These are phyloP conservation scores for Paraleonurus japonicus DNA, from an alignment of 257 asterid species.

Conservation along the genomic window DNA sequence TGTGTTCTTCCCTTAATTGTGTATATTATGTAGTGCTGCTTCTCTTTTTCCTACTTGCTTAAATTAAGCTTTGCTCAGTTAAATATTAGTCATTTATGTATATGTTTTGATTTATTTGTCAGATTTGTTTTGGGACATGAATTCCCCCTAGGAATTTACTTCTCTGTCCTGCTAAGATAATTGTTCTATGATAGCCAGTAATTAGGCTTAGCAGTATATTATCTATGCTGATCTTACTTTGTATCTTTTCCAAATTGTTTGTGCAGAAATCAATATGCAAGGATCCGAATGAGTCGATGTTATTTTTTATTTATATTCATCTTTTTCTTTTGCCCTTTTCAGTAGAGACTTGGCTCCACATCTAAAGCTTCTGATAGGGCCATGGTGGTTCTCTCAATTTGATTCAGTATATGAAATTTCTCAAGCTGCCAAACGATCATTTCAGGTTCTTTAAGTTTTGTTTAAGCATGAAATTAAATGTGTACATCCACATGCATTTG, in stretches of 20 bases:
- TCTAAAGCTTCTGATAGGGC: conserved; percentile 86
- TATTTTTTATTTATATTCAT: conserved; percentile 9
- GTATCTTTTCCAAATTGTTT: too few relatives aligned
- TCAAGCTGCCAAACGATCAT: conserved; percentile 89
- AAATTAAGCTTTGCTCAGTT: too few relatives aligned
- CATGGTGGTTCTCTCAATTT: conserved; percentile 99
- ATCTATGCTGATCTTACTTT: conserved; percentile 21
- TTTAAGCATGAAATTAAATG: conserved; percentile 19
- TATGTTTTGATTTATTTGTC: too few relatives aligned
- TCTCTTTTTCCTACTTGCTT: too few relatives aligned
- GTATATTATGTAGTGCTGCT: too few relatives aligned
- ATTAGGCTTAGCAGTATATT: conserved; percentile 6
- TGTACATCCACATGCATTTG: conserved; percentile 2
- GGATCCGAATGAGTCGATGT: conserved; percentile 51
- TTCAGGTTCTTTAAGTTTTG: conserved; percentile 61
- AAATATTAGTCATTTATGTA: too few relatives aligned
- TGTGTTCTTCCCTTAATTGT: too few relatives aligned
- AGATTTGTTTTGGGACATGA: not conserved
- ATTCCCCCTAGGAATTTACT: not conserved
- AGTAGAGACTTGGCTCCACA: conserved; percentile 96
- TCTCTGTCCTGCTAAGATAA: not conserved
- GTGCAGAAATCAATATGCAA: conserved; percentile 83
- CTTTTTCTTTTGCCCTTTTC: conserved; percentile 36
- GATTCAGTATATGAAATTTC: conserved; percentile 90
- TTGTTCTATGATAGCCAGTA: not conserved